Conservation (phyloP, 2,329 filamentous ascomycete genomes). For the Myriosclerotinia scirpicola region DNA sequence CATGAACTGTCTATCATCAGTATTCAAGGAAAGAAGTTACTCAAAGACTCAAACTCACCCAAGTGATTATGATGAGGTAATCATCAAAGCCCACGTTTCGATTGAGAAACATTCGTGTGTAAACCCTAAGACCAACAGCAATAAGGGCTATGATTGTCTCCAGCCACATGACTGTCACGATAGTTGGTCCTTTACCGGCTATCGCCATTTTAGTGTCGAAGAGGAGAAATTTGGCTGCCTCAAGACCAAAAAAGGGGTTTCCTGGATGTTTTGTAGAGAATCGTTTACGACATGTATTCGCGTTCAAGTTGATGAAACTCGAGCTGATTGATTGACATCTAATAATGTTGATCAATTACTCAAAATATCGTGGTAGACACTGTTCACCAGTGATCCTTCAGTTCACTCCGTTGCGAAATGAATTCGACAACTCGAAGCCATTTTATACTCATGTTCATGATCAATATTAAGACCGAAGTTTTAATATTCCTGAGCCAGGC, state of each 20-base stretch:
- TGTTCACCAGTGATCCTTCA: not conserved
- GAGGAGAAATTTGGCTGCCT: not conserved
- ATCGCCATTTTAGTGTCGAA: constrained; percentile 8
- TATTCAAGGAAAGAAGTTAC: not conserved
- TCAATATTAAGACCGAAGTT: too few species aligned
- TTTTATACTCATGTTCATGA: too few species aligned
- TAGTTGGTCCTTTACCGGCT: constrained; percentile 24
- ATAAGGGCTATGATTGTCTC: constrained; percentile 25
- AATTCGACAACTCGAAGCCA: too few species aligned
- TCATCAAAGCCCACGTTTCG: constrained; percentile 26
- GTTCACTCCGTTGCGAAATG: not conserved
- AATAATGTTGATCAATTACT: too few species aligned
- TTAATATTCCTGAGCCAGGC: too few species aligned
- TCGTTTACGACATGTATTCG: too few species aligned
- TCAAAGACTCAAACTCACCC: constrained; percentile 10
- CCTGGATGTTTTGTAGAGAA: not conserved
- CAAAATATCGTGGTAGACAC: too few species aligned
- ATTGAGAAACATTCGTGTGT: constrained; percentile 22
- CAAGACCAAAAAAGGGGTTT: not conserved
- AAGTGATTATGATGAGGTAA: constrained; percentile 24
- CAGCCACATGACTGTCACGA: constrained; percentile 26
- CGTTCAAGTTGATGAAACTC: too few species aligned
- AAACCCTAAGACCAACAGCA: constrained; percentile 25
- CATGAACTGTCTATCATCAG: constrained; percentile 14
- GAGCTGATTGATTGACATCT: not conserved